Percentiles rank a stretch among this genome's conserved stretches.
Evolutionary conservation across 2,329 filamentous ascomycete genomes (phyloP).

Genomic region (Fonsecaea nubica): DNA sequence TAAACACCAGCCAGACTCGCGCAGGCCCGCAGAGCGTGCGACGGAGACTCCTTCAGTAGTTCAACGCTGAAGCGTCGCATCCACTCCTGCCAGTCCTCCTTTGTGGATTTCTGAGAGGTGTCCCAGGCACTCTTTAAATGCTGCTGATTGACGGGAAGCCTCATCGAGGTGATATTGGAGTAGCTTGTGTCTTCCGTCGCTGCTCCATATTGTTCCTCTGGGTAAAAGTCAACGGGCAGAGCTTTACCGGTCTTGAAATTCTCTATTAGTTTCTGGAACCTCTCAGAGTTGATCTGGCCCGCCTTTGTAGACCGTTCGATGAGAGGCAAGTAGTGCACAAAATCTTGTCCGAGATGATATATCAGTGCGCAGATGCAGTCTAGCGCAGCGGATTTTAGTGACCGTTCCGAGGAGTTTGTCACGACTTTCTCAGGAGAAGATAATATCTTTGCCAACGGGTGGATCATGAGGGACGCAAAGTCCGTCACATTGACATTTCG

Average conservation of each 20-base stretch:
- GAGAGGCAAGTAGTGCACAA: constrained; percentile 89
- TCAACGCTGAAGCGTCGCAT: constrained; percentile 96
- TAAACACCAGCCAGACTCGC: constrained; percentile 90
- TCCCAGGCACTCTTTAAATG: constrained; percentile 98
- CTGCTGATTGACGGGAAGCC: constrained; percentile 95
- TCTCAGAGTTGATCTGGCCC: constrained; percentile 83
- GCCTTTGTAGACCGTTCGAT: constrained; percentile 83
- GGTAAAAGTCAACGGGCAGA: constrained; percentile 91
- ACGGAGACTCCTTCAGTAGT: constrained; percentile 90
- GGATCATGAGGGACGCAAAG: constrained; percentile 94
- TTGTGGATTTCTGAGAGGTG: constrained; percentile 92
- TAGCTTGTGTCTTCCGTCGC: constrained; percentile 71
- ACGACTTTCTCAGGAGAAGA: constrained; percentile 58
- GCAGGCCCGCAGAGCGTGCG: constrained; percentile 91
- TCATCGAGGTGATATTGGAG: constrained; percentile 66
- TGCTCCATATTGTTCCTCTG: constrained; percentile 79
- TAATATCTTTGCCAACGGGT: constrained; percentile 79
- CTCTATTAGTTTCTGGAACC: constrained; percentile 88
- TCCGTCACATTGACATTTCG: constrained; percentile 97
- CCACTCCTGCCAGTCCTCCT: constrained; percentile 99
- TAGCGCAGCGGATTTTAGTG: constrained; percentile 79
- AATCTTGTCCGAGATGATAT: constrained; percentile 94
- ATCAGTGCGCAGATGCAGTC: constrained; percentile 95
- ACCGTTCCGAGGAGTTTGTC: constrained; percentile 66
- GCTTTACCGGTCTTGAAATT: constrained; percentile 95